Evolutionary conservation across 1,284 basidiomycete genomes (phyloP).

Genomic region (Sphaerobolus stellatus): DNA sequence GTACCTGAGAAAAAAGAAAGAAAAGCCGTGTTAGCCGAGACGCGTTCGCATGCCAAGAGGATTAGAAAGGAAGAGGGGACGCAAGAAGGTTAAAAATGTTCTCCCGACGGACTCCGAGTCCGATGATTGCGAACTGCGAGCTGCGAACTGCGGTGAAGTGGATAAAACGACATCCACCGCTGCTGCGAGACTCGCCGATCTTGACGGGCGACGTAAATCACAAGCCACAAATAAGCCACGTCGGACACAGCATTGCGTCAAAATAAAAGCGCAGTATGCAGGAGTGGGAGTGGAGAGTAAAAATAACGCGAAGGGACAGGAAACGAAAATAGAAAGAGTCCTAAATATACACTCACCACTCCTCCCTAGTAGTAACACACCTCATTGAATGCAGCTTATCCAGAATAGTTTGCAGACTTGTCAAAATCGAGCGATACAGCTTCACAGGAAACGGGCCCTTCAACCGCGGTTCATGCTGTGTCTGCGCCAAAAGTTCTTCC

Average conservation of each 20-base stretch:
- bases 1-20: constrained; percentile 45
- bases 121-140: too few species aligned
- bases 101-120: background rate
- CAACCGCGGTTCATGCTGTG: constrained; percentile 89
- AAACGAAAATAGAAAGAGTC: constrained; percentile 2
- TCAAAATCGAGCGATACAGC: constrained; percentile 82
- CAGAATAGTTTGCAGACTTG: constrained; percentile 84
- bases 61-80: too few species aligned
- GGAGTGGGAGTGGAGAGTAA: constrained; percentile 20
- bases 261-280: too few species aligned
- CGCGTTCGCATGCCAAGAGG: too few species aligned
- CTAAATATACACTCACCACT: constrained; percentile 63
- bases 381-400: constrained; percentile 93
- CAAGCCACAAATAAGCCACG: too few species aligned
- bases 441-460: constrained; percentile 89
- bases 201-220: too few species aligned
- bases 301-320: constrained; percentile 8
- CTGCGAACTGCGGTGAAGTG: too few species aligned
- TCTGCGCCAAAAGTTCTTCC: constrained; percentile 79
- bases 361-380: constrained; percentile 89
- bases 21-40: constrained; percentile 19
- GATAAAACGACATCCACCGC: too few species aligned
- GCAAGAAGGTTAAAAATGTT: background rate
- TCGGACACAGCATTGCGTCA: too few species aligned
- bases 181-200: too few species aligned